Evolutionary conservation across 306 rosid species (phyloP).

Genomic region (Sechiopsis laciniata): DNA sequence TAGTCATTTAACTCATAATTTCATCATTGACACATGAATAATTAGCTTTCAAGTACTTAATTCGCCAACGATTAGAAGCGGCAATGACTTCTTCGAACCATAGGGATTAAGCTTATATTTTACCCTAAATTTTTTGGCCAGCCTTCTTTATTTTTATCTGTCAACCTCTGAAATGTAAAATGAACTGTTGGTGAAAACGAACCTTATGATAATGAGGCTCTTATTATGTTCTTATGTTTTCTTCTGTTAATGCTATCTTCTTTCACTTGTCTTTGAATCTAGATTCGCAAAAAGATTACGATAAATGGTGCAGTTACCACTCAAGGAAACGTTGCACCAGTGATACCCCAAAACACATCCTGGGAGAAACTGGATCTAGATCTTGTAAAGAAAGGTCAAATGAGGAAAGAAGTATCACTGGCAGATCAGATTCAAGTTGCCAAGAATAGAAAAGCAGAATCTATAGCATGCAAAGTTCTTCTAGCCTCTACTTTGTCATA

Average conservation of each 20-base stretch:
- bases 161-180: background rate
- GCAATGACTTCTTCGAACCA: too few species aligned
- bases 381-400: constrained; percentile 49
- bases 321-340: constrained; percentile 24
- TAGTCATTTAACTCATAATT: too few species aligned
- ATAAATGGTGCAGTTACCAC: constrained; percentile 27
- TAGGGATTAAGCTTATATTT: too few species aligned
- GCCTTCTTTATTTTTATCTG: background rate
- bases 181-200: background rate
- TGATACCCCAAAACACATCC: constrained; percentile 32
- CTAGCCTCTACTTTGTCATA: constrained; percentile 24
- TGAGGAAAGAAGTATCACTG: constrained; percentile 46
- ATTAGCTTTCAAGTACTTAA: too few species aligned
- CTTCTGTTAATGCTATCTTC: background rate
- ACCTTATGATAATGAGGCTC: background rate
- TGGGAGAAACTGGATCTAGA: constrained; percentile 58
- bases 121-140: too few species aligned
- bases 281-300: constrained; percentile 43
- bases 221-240: background rate
- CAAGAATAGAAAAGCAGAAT: constrained; percentile 42
- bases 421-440: constrained; percentile 79
- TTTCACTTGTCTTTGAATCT: constrained; percentile 15
- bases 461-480: constrained; percentile 24
- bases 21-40: too few species aligned
- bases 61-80: too few species aligned